phyloP scores from a whole-genome alignment of 2,329 filamentous ascomycete species.

The Verticillium zaregamsianum region DNA sequence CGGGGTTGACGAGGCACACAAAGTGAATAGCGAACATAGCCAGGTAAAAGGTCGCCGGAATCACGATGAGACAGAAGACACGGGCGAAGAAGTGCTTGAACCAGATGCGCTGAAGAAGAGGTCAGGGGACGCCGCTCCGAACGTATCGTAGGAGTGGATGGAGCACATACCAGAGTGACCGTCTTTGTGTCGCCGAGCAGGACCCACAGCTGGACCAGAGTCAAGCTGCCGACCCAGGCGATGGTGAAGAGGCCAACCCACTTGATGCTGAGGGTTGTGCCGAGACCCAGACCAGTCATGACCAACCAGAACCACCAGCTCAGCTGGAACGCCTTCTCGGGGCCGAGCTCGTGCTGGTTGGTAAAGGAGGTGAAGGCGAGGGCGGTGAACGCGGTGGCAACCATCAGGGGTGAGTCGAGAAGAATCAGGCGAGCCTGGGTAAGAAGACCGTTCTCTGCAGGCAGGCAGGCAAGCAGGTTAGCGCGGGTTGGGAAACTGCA shows the following conservation, averaged over 20 bases:
- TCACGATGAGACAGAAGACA: constrained; percentile 84
- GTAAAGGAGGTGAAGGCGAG: constrained; percentile 89
- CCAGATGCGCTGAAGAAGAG: constrained; percentile 60
- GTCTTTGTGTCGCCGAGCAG: constrained; percentile 84
- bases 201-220: constrained; percentile 89
- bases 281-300: constrained; percentile 80
- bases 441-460: constrained; percentile 83
- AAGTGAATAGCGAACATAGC: constrained; percentile 98
- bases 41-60: constrained; percentile 88
- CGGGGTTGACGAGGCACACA: constrained; percentile 85
- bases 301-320: constrained; percentile 98
- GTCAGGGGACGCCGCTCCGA: constrained; percentile 10
- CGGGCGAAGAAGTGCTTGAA: constrained; percentile 93
- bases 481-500: constrained; percentile 2
- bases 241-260: constrained; percentile 99
- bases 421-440: constrained; percentile 95
- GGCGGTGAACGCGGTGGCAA: constrained; percentile 87
- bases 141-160: background rate
- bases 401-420: constrained; percentile 89
- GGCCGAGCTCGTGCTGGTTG: constrained; percentile 94
- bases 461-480: constrained; percentile 2
- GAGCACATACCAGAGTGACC: constrained; percentile 65
- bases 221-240: constrained; percentile 93
- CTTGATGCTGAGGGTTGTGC: constrained; percentile 91
- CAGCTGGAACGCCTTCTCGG: constrained; percentile 77